phyloP scores from a whole-genome alignment of 1,284 basidiomycete species.

The Peniophora sp. region DNA sequence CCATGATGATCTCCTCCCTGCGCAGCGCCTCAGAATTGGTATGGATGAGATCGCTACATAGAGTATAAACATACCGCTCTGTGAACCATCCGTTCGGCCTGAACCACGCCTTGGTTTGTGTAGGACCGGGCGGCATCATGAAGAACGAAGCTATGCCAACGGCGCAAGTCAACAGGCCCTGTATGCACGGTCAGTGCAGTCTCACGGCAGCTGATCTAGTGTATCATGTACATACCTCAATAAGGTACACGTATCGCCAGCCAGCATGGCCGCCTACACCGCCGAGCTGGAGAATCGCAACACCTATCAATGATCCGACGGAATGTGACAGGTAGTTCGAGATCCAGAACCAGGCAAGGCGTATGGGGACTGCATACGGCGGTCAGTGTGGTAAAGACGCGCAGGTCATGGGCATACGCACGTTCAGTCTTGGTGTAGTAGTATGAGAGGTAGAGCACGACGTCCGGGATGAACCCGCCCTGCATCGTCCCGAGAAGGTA shows the following conservation, averaged over 20 bases:
- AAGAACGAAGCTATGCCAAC: conserved; percentile 58
- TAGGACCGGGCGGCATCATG: conserved; percentile 64
- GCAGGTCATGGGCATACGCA: background rate
- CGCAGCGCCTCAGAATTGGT: too few relatives aligned
- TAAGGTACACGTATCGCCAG: conserved; percentile 50
- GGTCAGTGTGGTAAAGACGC: background rate
- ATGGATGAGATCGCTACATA: too few relatives aligned
- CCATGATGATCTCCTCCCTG: conserved; percentile 9
- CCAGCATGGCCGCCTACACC: conserved; percentile 48
- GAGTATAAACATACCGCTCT: conserved; percentile 7
- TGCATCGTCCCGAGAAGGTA: conserved; percentile 39
- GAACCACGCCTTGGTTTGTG: conserved; percentile 62
- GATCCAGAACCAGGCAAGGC: conserved; percentile 64
- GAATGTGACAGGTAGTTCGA: conserved; percentile 47
- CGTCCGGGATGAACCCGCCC: conserved; percentile 60
- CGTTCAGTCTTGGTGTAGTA: conserved; percentile 61
- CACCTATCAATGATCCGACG: conserved; percentile 53
- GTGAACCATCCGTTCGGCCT: conserved; percentile 68
- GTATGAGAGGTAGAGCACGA: conserved; percentile 63
- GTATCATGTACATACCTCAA: conserved; percentile 20
- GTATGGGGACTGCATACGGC: conserved; percentile 37
- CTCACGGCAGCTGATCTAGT: background rate
- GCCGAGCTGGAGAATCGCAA: conserved; percentile 54
- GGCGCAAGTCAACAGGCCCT: conserved; percentile 43
- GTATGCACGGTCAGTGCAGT: background rate